Conservation (phyloP, 2,329 filamentous ascomycete species). For the Ophiostoma sp. region DNA sequence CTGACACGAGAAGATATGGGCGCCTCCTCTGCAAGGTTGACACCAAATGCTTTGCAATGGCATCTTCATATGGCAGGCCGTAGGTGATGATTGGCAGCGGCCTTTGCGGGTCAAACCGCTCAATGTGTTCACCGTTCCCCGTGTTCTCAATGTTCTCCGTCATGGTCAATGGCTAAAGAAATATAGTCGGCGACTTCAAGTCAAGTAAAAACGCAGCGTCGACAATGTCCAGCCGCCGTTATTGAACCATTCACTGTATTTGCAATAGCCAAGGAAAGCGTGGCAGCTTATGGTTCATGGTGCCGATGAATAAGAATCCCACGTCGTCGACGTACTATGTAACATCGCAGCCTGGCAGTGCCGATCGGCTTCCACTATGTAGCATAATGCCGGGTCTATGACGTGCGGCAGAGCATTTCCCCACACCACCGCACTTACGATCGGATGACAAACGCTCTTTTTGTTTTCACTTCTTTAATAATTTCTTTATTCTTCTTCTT, state of each 20-base stretch:
- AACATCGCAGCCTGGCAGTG: neutral
- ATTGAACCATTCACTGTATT: neutral
- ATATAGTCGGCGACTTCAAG: too few relatives aligned
- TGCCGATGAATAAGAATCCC: neutral
- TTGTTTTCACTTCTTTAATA: neutral
- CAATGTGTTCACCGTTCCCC: neutral
- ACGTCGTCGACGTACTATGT: neutral
- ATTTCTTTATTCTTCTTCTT: neutral
- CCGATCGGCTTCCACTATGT: neutral
- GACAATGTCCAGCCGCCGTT: too few relatives aligned
- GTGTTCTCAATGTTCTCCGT: neutral
- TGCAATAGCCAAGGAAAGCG: neutral
- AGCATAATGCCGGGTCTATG: neutral
- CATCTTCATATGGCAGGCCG: slow-evolving; percentile 18
- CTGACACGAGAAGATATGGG: slow-evolving; percentile 27
- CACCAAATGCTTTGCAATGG: slow-evolving; percentile 26
- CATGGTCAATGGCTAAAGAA: neutral
- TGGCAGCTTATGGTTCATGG: neutral
- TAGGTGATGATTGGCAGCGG: neutral
- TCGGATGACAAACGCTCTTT: neutral
- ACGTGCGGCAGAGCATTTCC: neutral
- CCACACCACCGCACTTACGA: neutral
- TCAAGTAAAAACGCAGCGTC: too few relatives aligned
- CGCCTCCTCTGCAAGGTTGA: slow-evolving; percentile 16
- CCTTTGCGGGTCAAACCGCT: neutral